Evolutionary conservation across 345 rosid genomes (phyloP).

Genomic region (Brassica rapa): DNA sequence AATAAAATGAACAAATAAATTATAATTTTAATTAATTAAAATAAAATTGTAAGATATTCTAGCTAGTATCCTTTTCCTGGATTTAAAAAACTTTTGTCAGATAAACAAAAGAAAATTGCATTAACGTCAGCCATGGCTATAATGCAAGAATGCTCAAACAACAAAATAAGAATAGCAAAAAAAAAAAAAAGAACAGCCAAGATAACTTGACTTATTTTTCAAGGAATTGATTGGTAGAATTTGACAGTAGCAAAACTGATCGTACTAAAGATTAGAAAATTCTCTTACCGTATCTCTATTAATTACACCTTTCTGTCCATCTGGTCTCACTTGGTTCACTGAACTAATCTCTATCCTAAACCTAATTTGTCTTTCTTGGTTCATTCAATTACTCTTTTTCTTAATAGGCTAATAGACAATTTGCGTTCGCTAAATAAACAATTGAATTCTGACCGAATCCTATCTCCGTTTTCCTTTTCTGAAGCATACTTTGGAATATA

Average conservation of each 20-base stretch:
- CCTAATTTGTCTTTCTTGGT: conserved; percentile 11
- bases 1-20: no score
- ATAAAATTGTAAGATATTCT: no score
- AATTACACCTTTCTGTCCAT: conserved; percentile 10
- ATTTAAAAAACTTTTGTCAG: no score
- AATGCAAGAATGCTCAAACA: no score
- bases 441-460: conserved; percentile 21
- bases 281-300: conserved; percentile 43
- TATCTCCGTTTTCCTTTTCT: background rate
- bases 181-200: background rate
- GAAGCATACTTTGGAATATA: background rate
- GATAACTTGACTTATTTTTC: background rate
- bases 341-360: background rate
- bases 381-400: background rate
- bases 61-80: no score
- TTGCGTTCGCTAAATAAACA: conserved; percentile 13
- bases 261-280: background rate
- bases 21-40: no score
- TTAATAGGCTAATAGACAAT: conserved; percentile 18
- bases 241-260: background rate
- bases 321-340: conserved; percentile 4
- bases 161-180: background rate
- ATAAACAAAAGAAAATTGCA: no score
- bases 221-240: background rate
- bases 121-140: no score